Evolutionary conservation across 2,329 filamentous ascomycete species (phyloP), one percentile per base, ranked within the genome.

Genomic region (Cadophora sp.): DNA sequence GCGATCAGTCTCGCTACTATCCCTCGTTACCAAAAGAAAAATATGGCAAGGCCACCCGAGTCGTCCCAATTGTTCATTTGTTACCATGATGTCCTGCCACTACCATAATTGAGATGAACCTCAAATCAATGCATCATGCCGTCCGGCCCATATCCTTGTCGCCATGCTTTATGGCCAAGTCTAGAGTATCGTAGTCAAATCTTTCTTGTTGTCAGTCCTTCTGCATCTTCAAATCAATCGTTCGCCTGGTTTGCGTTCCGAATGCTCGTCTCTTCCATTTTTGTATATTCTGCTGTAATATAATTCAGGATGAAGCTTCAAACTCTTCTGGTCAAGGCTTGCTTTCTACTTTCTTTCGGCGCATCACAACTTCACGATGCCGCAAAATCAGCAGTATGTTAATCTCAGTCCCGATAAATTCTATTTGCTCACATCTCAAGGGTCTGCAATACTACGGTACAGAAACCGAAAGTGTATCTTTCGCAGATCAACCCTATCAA

Each of bases 391-490:
- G 64, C 64, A 43, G 67, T 69, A 64, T 12, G 61, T 56, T 34
- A 34, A 37, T 16, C 29, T n/a, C 16, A 4, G 50, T 4, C 1
- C 16, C 27, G 24, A 48, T 6, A 3, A 40, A 29, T 7, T 51
- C 43, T 37, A n/a, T 27, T 16, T 22, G n/a, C 29, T 37, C 8
- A 31, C 40, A 31, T 50, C 34, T 37, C 22, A 14, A 67, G 56
- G 68, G 64, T 26, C 46, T 67, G 69, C 75, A 83, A 69, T 84
- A 86, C 72, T 86, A 87, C 48, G 78, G 86, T 53, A 86, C 87
- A 1, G 88, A 89, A 1, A 87, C 88, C 53, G 87, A 91, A 75
- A 85, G 83, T 2, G 75, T 77, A 1, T 83, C 86, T 69, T 77
- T 86, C 40, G 80, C 79, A 55, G 86, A 91, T 77, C 74, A 78